Evolutionary conservation across 2,329 filamentous ascomycete genomes (phyloP).

Genomic region (Microdochium nivale): DNA sequence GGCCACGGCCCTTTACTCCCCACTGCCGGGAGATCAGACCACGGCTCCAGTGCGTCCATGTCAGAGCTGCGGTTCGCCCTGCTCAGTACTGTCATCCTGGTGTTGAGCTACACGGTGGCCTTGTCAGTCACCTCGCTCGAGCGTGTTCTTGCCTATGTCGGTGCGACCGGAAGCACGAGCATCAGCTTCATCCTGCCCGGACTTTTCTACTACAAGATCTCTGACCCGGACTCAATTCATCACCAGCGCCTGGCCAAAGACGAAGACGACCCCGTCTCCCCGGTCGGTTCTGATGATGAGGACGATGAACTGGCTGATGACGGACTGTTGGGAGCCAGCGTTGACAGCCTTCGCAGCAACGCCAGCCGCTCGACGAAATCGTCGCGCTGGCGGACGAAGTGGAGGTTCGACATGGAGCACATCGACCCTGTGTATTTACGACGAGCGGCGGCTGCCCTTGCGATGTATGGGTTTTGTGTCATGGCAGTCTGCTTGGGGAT

Average conservation of each 20-base stretch:
- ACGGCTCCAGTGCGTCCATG: conserved; percentile 55
- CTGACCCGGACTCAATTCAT: conserved; percentile 74
- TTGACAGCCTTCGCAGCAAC: conserved; percentile 33
- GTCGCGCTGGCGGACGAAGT: conserved; percentile 45
- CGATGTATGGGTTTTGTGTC: conserved; percentile 75
- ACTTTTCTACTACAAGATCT: conserved; percentile 98
- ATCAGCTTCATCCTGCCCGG: conserved; percentile 97
- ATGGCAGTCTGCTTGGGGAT: conserved; percentile 84
- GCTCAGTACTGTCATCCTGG: conserved; percentile 78
- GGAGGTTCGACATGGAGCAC: conserved; percentile 53
- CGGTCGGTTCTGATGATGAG: conserved; percentile 25
- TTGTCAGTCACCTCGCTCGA: conserved; percentile 88
- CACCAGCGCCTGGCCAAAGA: conserved; percentile 86
- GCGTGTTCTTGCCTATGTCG: conserved; percentile 88
- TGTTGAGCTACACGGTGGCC: conserved; percentile 77
- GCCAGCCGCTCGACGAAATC: conserved; percentile 28
- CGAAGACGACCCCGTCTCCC: conserved; percentile 73
- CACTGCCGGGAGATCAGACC: conserved; percentile 35
- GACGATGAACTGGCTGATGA: conserved; percentile 40
- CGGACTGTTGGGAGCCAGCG: conserved; percentile 34
- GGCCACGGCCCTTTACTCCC: conserved; percentile 34
- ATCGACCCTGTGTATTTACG: conserved; percentile 59
- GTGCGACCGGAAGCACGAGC: conserved; percentile 85
- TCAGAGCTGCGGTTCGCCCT: conserved; percentile 81
- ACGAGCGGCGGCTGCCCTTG: conserved; percentile 64